Evolutionary conservation across 495 filamentous ascomycete genomes (phyloP).

Genomic region (Aspergillus funiculosus): DNA sequence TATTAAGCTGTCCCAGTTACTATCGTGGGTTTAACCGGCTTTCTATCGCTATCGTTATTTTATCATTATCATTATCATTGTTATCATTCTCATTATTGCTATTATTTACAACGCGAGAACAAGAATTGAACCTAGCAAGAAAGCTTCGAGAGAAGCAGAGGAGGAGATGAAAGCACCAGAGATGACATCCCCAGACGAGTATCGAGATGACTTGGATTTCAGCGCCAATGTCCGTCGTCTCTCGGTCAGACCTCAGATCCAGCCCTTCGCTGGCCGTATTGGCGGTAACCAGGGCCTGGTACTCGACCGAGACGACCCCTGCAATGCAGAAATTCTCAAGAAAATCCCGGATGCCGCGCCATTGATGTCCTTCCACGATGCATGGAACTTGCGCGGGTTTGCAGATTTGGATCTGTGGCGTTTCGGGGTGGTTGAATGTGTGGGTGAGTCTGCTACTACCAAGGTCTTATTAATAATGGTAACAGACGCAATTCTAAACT

Average conservation of each 20-base stretch:
- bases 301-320: slow-evolving; percentile 33
- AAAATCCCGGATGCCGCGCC: slow-evolving; percentile 43
- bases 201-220: slow-evolving; percentile 2
- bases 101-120: no score
- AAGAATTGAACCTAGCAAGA: no score
- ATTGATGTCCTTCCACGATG: slow-evolving; percentile 34
- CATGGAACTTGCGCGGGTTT: slow-evolving; percentile 35
- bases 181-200: background rate
- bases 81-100: no score
- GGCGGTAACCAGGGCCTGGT: slow-evolving; percentile 46
- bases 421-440: slow-evolving; percentile 36
- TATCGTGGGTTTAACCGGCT: no score
- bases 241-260: slow-evolving; percentile 12
- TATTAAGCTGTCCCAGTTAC: no score
- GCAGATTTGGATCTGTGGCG: slow-evolving; percentile 41
- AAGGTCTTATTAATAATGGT: background rate
- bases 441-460: slow-evolving; percentile 22
- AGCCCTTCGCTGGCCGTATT: slow-evolving; percentile 46
- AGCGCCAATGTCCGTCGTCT: background rate
- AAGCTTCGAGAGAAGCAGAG: no score
- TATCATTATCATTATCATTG: no score
- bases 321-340: slow-evolving; percentile 30
- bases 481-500: background rate
- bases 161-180: no score
- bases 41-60: no score